Base-by-base conservation (phyloP, 139 green algal species). In the Chlamydomonas schloesseri region DNA sequence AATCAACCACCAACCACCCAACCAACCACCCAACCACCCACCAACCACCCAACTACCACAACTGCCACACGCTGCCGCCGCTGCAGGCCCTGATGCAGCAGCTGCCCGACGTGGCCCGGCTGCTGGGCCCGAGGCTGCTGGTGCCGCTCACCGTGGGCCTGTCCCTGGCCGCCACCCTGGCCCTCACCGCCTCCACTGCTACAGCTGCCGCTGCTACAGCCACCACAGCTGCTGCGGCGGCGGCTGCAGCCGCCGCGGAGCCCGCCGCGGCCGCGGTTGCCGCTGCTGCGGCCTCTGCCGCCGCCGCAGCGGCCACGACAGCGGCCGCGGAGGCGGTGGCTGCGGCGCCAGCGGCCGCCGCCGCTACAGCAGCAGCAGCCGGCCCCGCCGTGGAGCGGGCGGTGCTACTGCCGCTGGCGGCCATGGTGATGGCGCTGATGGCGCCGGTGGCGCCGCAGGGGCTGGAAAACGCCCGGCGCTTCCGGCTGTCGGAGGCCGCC, bases 401-500 rank as follows among this genome's bases (percentile, higher is more conserved):
- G 20, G 81, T 47, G 20, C 68, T 88, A 46, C 3, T 88, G 58
- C 74, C 86, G 55, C 71, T 88, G 65, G 76, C 70, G 50, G 71
- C 71, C 1, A 29, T 81, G 46, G 6, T 77, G 15, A 37, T 87
- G 47, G 86, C 71, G 37, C 58, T 90, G 29, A 60, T 90, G 71
- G 57, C 68, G 24, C 86, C 86, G 31, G 71, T 87, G 71, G 47
- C 77, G 47, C 78, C 71, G 34, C 42, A 84, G 69, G 85, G 84
- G 0, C 67, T 79, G 15, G 37, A 71, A 11, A 89, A 90, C 72
- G 77, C 90, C 0, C 85, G 88, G 33, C 71, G 75, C 31, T 93
- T 93, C 85, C 74, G 90, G 9, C 78, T 93, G n/a, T 91, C 81
- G 53, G 90, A 93, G 67, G n/a, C 75, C 6, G 82, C 91, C n/a